Base-by-base conservation (phyloP, 2,329 filamentous ascomycete genomes). In the Xylaria polymorpha region DNA sequence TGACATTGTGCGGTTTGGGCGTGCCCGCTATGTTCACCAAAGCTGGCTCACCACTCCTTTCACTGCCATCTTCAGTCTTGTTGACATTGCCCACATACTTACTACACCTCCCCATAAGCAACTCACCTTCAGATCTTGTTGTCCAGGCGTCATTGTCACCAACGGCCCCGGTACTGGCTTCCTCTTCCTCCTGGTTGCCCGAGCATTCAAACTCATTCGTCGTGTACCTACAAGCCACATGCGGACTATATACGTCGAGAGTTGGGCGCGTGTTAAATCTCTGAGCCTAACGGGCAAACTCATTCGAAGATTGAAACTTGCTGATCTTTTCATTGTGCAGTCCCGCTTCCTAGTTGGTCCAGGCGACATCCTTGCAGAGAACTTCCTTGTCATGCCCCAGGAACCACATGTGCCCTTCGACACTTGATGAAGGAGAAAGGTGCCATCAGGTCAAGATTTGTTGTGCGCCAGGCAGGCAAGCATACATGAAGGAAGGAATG, bases 111-210 rank as follows among this genome's bases (percentile, higher is more conserved):
- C 75, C 37, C 43, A 61, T 74, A 70, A 68, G 76, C 70, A 68
- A 57, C 44, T 78, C 76, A 63, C 80, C 67, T 32, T 81, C 71
- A n/a, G 78, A 77, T 48, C 76, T 73, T 78, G 73, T 18, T 90
- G 88, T 68, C 94, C 94, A 0, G 90, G 93, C 75, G 81, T 95
- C 1, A 91, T 98, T 63, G 83, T 97, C 63, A 94, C 92, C 61
- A 98, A 98, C 77, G 95, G 95, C 0, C 95, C 95, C 0, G 95
- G 92, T 0, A 97, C 94, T 0, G 93, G 91, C 0, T 93, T 97
- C 69, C 90, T 97, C 43, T 84, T 97, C 57, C 86, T 85, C 1
- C 61, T 88, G 1, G 82, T 83, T 0, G 86, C 84, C 0, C 83
- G 86, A 46, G 1, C 82, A 0, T 75, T 89, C 57, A 87, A 85